phyloP scores from a whole-genome alignment of 371 early-diverging fungal genomes.

The Homolaphlyctis polyrhiza region DNA sequence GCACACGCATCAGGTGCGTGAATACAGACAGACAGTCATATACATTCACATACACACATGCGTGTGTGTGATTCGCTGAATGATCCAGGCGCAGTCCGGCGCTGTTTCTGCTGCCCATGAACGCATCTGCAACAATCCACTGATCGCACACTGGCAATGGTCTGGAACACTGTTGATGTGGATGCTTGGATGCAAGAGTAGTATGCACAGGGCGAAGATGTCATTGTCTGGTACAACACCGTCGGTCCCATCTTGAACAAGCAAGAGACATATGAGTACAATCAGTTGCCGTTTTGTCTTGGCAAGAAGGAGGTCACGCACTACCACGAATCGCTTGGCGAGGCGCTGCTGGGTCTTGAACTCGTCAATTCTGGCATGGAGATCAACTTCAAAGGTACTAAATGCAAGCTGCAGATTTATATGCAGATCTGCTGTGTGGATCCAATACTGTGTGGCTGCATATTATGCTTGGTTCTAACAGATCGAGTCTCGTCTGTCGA shows the following conservation, averaged over 20 bases:
- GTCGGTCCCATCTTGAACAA: constrained; percentile 61
- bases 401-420: too few relatives aligned
- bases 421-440: too few relatives aligned
- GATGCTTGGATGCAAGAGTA: not conserved
- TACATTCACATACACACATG: not conserved
- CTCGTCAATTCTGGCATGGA: constrained; percentile 68
- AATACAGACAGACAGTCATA: not conserved
- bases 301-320: constrained; percentile 50
- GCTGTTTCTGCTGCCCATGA: not conserved
- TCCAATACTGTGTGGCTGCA: too few relatives aligned
- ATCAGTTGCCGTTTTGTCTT: constrained; percentile 69
- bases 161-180: too few relatives aligned
- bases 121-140: too few relatives aligned
- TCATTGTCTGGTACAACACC: constrained; percentile 53
- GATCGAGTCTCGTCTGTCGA: too few relatives aligned
- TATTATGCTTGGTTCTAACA: too few relatives aligned
- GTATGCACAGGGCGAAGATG: constrained; percentile 24
- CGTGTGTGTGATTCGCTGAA: not conserved
- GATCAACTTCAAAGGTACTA: constrained; percentile 44
- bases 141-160: too few relatives aligned
- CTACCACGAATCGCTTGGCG: constrained; percentile 77
- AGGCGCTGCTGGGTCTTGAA: constrained; percentile 75
- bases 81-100: not conserved
- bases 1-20: constrained; percentile 2
- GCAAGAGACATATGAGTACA: constrained; percentile 77